Evolutionary conservation across 1,284 basidiomycete genomes (phyloP).

Genomic region (Inonotus hispidus): DNA sequence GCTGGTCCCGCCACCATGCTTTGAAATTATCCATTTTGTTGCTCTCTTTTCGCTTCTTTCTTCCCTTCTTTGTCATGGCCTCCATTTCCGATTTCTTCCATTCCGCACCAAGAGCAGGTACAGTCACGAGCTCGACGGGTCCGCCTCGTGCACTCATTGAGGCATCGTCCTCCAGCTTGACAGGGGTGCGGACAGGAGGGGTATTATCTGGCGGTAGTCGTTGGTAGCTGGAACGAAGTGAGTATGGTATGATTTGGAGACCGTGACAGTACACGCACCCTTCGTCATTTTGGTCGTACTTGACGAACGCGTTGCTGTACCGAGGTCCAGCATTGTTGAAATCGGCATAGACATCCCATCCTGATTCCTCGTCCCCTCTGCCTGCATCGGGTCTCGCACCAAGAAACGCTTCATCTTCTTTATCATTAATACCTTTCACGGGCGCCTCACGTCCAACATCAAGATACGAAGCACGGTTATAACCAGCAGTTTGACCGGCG

Average conservation of each 20-base stretch:
- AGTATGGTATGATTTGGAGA: conserved; percentile 1
- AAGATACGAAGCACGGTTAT: conserved; percentile 62
- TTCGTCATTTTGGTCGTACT: conserved; percentile 25
- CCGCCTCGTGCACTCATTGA: conserved; percentile 25
- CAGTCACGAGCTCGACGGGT: conserved; percentile 78
- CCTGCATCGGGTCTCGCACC: conserved; percentile 10
- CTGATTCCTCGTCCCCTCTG: conserved; percentile 28
- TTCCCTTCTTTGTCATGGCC: conserved; percentile 65
- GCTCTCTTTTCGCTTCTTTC: conserved; percentile 53
- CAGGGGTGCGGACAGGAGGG: conserved; percentile 17
- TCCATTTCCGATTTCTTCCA: conserved; percentile 76
- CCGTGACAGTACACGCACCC: conserved; percentile 20
- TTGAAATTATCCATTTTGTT: conserved; percentile 52
- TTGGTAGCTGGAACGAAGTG: conserved; percentile 27
- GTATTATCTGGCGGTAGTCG: conserved; percentile 21
- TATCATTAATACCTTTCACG: conserved; percentile 65
- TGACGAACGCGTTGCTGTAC: conserved; percentile 60
- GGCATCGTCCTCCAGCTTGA: conserved; percentile 35
- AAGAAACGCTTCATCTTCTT: conserved; percentile 37
- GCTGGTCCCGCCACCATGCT: conserved; percentile 67
- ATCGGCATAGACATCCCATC: conserved; percentile 85
- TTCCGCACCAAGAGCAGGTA: conserved; percentile 82
- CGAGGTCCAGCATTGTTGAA: conserved; percentile 85
- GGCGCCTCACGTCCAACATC: conserved; percentile 64
- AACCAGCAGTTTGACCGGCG: conserved; percentile 48